These are phyloP conservation scores for Silene conica DNA, from an alignment of 148 eudicot species.

Conservation along the genomic window DNA sequence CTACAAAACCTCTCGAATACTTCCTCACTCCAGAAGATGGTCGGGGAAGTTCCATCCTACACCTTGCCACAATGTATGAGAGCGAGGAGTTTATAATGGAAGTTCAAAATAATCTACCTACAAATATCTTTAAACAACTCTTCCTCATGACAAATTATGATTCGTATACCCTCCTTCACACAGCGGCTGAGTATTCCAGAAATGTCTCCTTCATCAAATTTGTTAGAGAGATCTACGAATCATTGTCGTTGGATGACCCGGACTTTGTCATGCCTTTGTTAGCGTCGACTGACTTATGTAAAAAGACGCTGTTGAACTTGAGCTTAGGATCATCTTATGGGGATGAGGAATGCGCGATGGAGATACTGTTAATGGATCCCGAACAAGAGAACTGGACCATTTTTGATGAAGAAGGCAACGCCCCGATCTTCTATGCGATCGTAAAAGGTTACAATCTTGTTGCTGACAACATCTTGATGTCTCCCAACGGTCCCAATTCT, in stretches of 20 bases:
- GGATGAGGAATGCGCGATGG: conserved; percentile 11
- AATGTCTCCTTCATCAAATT: no score
- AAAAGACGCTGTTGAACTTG: no score
- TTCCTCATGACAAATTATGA: background rate
- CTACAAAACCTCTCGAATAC: background rate
- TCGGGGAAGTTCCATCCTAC: background rate
- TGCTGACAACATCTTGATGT: conserved; percentile 10
- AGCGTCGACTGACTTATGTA: no score
- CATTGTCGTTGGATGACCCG: no score
- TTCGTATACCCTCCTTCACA: no score
- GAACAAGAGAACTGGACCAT: background rate
- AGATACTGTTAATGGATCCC: conserved; percentile 14
- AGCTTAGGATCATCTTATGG: no score
- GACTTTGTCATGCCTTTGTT: no score
- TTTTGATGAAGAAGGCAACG: background rate
- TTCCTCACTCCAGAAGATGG: background rate
- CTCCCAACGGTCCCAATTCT: background rate
- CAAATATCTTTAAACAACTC: background rate
- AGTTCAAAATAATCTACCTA: background rate
- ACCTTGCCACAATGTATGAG: background rate
- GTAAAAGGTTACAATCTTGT: background rate
- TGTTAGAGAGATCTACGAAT: no score
- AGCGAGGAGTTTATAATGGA: background rate
- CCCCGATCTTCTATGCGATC: conserved; percentile 7
- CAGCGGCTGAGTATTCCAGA: no score